Conservation (phyloP, 768 basidiomycete species). For the Hericium coralloides region DNA sequence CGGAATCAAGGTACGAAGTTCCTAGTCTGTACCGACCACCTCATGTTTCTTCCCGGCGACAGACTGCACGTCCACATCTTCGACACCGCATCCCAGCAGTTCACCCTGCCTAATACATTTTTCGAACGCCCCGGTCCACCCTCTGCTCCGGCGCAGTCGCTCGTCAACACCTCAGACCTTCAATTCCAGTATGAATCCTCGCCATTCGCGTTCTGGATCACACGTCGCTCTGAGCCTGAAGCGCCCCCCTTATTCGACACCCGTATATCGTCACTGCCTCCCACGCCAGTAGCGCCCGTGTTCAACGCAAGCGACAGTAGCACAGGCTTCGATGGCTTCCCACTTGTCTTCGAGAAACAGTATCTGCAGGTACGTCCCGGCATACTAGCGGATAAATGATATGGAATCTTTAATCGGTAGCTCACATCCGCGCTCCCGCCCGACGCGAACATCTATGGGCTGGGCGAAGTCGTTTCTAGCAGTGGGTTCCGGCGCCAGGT, state of each 20-base stretch:
- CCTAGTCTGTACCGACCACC: neutral
- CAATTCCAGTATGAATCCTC: conserved; percentile 55
- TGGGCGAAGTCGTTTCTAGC: conserved; percentile 65
- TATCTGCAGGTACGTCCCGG: conserved; percentile 50
- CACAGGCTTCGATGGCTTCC: conserved; percentile 53
- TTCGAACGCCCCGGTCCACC: conserved; percentile 32
- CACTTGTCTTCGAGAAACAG: conserved; percentile 71
- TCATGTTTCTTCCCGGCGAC: conserved; percentile 35
- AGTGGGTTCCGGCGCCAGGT: conserved; percentile 62
- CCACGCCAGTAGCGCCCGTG: conserved; percentile 44
- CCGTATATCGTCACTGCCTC: conserved; percentile 49
- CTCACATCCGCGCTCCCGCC: conserved; percentile 57
- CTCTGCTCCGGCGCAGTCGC: conserved; percentile 16
- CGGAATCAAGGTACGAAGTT: conserved; percentile 32
- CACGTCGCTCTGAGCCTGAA: conserved; percentile 49
- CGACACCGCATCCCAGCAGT: conserved; percentile 54
- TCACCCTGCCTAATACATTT: conserved; percentile 50
- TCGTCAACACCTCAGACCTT: conserved; percentile 44
- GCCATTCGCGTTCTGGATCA: conserved; percentile 79
- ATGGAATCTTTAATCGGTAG: too few relatives aligned
- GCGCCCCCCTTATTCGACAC: conserved; percentile 63
- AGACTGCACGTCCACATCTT: conserved; percentile 64
- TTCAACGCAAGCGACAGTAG: conserved; percentile 39
- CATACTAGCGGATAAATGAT: neutral
- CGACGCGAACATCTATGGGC: conserved; percentile 66